Base-by-base conservation (phyloP, 2,329 filamentous ascomycete species). In the Pseudogymnoascus sp. region DNA sequence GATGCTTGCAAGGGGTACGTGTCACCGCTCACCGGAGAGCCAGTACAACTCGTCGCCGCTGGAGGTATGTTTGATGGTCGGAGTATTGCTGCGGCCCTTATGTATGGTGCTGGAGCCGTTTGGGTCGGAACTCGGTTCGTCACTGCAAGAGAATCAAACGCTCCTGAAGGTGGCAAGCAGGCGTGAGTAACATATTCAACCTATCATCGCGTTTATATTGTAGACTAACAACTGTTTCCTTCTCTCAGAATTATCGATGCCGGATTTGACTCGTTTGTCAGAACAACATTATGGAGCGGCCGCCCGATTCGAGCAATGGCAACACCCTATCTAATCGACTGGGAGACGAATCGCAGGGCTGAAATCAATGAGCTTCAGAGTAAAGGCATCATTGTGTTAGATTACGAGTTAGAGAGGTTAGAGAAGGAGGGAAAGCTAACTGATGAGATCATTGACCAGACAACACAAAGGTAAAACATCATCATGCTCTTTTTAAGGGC, bases 81-180 rank as follows among this genome's bases (percentile, higher is more conserved):
- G 78, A 88, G 90, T 63, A 83, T 97, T 68, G 95, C 95, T 60
- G 90, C 95, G 4, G 83, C 93, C 61, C 84, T 99, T 66, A 96
- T 96, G 85, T 88, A 97, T 76, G 95, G 95, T 69, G 95, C 95
- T 62, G 85, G 83, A 65, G 95, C 87, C 71, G 95, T 97, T 69
- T 99, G 95, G 95, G 89, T 99, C 69, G 95, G 95, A 73, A 99
- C 95, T 38, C 87, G 95, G 67, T 99, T 99, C 81, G 89, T 99
- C 69, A 85, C 99, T 65, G 88, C 87, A 62, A 90, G 97, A 69
- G 95, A 99, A 82, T 95, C 95, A 62, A 93, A 95, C 72, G 95
- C 95, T 8, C 91, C 95, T 69, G 88, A 91, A 77, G 85, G 90
- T 55, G 95, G 97, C 83, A 95, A 97, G 81, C 93, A 99, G 74